Percentiles rank a stretch among this genome's conserved stretches.
phyloP scores from a whole-genome alignment of 208 protist species.

The Tritrichomonas musculus region DNA sequence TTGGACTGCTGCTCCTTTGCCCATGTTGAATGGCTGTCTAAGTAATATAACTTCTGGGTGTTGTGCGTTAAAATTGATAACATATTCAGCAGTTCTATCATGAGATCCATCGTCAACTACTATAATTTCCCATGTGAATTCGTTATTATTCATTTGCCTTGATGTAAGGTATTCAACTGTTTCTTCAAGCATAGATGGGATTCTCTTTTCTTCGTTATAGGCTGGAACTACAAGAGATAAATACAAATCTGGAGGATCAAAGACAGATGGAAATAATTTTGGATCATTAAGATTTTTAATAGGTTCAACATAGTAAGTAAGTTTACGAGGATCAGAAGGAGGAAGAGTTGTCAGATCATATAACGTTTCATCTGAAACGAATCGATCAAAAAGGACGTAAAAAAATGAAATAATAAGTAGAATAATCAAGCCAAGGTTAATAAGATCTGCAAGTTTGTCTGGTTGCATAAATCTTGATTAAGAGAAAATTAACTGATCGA shows the following conservation, averaged over 20 bases:
- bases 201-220: slow-evolving; percentile 42
- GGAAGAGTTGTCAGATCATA: neutral
- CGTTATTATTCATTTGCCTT: neutral
- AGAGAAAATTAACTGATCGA: too few species aligned
- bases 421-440: too few species aligned
- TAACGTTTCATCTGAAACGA: neutral
- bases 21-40: slow-evolving; percentile 27
- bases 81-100: slow-evolving; percentile 38
- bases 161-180: slow-evolving; percentile 37
- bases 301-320: neutral
- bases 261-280: neutral
- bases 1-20: slow-evolving; percentile 44
- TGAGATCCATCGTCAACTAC: slow-evolving; percentile 44
- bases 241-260: neutral
- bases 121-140: slow-evolving; percentile 39
- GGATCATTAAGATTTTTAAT: neutral
- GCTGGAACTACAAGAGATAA: slow-evolving; percentile 45
- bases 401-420: neutral
- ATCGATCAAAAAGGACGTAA: neutral
- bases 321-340: neutral
- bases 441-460: too few species aligned
- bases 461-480: too few species aligned
- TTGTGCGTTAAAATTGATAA: neutral
- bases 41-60: slow-evolving; percentile 31
- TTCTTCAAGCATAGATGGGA: slow-evolving; percentile 37